Evolutionary conservation across 2,329 filamentous ascomycete genomes (phyloP), one percentile per base, ranked within the genome.

Genomic region (Bipolaris victoriae): DNA sequence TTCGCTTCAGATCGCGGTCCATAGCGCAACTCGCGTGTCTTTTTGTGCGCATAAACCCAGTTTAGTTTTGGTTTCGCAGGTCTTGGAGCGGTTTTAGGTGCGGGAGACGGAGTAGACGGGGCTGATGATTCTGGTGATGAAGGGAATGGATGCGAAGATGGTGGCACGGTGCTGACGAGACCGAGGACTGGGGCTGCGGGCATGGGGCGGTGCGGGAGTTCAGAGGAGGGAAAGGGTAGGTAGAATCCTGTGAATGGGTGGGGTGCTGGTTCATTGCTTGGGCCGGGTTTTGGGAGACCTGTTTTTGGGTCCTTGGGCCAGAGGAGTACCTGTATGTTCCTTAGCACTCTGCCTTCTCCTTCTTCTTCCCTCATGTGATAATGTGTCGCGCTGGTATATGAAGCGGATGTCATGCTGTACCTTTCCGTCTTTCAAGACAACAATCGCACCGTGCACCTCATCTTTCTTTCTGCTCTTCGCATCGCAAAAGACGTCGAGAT

Each of bases 1-100:
- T 88, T 80, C 36, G 90, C 91, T 62, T 90, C 88, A 41, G 85
- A 86, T n/a, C 90, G 85, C 7, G 87, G 86, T 2, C 87, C 86
- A 65, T 88, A 88, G 63, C 83, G 85, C 36, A 89, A 58, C 69
- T 88, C 83, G 43, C 84, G 76, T 1, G 86, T 88, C 13, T 84
- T 75, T 35, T 80, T 82, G 68, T 89, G 85, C 2, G 84, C 82
- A 64, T 87, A 90, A 18, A 90, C 81, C 88, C 88, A 90, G 61
- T 89, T 88, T 51, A 90, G 73, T 71, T 87, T 83, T 0, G 87
- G 87, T 35, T 73, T 73, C 13, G 49, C 60, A 7, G 59, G 43
- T 43, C 41, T 55, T 11, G 51, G n/a, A 16, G 15, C 31, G 15
- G n/a, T 26, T 18, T 36, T 37, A 4, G 36, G 40, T 3, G 33